Base-by-base conservation (phyloP, 2,329 filamentous ascomycete genomes). In the Teratosphaeria viscida region DNA sequence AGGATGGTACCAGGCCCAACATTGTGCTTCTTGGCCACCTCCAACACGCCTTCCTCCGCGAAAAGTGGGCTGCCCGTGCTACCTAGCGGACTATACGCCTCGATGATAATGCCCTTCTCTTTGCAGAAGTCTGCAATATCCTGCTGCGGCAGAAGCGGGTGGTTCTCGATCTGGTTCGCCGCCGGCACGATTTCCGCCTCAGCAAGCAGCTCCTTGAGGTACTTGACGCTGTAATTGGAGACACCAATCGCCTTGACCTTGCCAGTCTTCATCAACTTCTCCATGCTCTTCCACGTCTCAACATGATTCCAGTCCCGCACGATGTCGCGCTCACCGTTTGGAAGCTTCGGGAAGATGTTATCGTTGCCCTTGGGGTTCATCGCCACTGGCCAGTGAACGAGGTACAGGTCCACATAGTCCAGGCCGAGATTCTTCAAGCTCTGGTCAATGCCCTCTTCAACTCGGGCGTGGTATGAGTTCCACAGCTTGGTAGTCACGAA, bases 401-500 rank as follows among this genome's bases (percentile, higher is more conserved):
- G 80, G 71, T 84, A 90, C 60, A 95, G 78, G 72, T 95, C 90
- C 5, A 95, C 81, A 72, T 95, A 92, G 64, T 90, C 87, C 55
- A 94, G 77, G 1, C 89, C 88, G 39, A 95, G 77, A 61, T 82
- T 81, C 75, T 86, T 82, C 71, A 94, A 78, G 68, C 85, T 88
- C 79, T 86, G 85, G 64, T 90, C 83, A 39, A 94, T 79, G 39
- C 82, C 85, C 67, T 87, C 77, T 74, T 88, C 85, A 5, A 85
- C 85, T 6, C 85, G 80, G 34, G 82, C 83, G 73, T 87, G 86
- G 77, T 88, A 92, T 56, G 88, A 90, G 69, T 85, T 87, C 88
- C 90, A 95, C 43, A 92, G 82, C 81, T 95, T 95, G 68, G 86
- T 90, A 58, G 89, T 88, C 61, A 95, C 83, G 76, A 94, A 95